phyloP scores from a whole-genome alignment of 2,329 filamentous ascomycete species.

The Apiospora marii region DNA sequence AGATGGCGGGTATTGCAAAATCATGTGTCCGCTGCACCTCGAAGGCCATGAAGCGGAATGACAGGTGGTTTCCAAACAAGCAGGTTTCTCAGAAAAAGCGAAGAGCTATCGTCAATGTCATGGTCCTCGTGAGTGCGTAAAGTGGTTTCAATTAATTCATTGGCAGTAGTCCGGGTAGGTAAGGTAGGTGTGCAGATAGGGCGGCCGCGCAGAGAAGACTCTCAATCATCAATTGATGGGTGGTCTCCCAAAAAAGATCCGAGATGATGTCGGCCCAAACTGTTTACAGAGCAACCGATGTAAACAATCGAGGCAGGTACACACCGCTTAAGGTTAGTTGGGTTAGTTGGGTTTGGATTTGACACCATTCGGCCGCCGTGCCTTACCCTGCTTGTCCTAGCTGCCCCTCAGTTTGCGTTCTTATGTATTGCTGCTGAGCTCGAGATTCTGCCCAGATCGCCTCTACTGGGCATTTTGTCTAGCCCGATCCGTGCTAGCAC shows the following conservation, averaged over 20 bases:
- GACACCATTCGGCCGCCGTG: not conserved
- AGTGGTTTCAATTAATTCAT: conserved; percentile 12
- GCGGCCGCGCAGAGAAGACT: not conserved
- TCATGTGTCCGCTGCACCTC: conserved; percentile 11
- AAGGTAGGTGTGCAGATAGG: not conserved
- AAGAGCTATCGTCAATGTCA: conserved; percentile 24
- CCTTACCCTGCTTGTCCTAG: not conserved
- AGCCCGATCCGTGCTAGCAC: not conserved
- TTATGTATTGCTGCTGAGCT: not conserved
- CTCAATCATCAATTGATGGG: not conserved
- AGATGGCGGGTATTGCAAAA: conserved; percentile 18
- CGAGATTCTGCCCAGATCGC: conserved; percentile 14
- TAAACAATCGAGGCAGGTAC: not conserved
- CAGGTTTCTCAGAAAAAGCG: conserved; percentile 24
- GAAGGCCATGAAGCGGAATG: conserved; percentile 26
- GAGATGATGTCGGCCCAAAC: conserved; percentile 18
- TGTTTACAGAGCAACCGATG: conserved; percentile 2
- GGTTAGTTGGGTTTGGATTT: not conserved
- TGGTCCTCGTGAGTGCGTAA: conserved; percentile 10
- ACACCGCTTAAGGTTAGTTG: conserved; percentile 16
- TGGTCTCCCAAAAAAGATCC: not conserved
- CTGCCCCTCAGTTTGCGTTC: conserved; percentile 5
- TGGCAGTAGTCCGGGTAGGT: not conserved
- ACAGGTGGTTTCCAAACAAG: conserved; percentile 5
- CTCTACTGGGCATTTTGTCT: not conserved